A percentile compares a stretch with the other conserved stretches of the same genome.
These are phyloP conservation scores for Mayamaea pseudoterrestris DNA, from an alignment of 108 stramenopile species.

Conservation along the genomic window DNA sequence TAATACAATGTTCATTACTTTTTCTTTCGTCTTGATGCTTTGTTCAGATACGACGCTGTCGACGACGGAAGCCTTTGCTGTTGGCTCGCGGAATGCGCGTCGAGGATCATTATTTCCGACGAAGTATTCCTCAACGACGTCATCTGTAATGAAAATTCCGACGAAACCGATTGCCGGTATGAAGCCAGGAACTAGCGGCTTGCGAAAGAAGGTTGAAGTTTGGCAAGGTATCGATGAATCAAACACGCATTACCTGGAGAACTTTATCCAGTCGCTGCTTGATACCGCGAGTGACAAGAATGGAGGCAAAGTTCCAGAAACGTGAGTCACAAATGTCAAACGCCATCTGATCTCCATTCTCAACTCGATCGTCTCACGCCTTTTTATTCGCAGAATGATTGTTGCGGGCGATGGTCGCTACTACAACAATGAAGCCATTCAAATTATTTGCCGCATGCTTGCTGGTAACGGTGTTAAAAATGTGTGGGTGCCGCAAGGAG, in stretches of 20 bases:
- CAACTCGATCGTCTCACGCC: background rate
- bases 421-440: constrained; percentile 90
- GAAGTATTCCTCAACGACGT: background rate
- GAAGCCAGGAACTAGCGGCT: constrained; percentile 92
- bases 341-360: background rate
- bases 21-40: too few relatives aligned
- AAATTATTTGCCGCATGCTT: constrained; percentile 77
- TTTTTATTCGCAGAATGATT: constrained; percentile 31
- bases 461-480: constrained; percentile 82
- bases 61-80: too few relatives aligned
- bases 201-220: constrained; percentile 90
- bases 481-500: constrained; percentile 85
- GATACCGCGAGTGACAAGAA: constrained; percentile 71
- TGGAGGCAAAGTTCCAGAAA: constrained; percentile 67
- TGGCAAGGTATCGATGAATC: constrained; percentile 53
- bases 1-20: too few relatives aligned
- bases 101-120: too few relatives aligned
- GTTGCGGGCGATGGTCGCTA: constrained; percentile 89
- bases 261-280: constrained; percentile 93
- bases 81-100: too few relatives aligned
- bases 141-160: constrained; percentile 15
- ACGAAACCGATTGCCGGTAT: constrained; percentile 73
- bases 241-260: constrained; percentile 82
- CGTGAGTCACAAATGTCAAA: constrained; percentile 35
- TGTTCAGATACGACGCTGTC: too few relatives aligned